These are phyloP conservation scores for Eucalyptus sp. DNA, from an alignment of 345 rosid genomes.

Conservation along the genomic window DNA sequence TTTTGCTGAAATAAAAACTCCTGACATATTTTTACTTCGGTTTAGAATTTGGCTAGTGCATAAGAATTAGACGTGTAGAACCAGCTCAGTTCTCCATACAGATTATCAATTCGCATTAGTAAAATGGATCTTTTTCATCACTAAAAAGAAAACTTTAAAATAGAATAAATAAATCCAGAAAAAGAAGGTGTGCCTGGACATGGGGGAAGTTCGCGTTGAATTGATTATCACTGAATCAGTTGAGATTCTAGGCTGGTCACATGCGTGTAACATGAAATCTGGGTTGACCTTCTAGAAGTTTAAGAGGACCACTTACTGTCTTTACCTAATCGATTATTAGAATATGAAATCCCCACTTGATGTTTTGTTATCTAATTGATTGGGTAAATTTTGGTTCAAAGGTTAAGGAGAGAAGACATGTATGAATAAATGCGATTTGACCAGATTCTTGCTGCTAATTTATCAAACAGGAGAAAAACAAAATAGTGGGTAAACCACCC, in stretches of 20 bases:
- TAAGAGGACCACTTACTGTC: too few species aligned
- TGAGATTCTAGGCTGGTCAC: neutral
- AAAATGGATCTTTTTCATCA: neutral
- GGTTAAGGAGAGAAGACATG: neutral
- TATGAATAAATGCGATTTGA: neutral
- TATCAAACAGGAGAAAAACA: neutral
- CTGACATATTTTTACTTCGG: neutral
- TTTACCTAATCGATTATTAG: too few species aligned
- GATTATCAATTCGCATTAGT: too few species aligned
- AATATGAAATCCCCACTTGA: too few species aligned
- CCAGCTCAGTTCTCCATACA: neutral
- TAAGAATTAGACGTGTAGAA: neutral
- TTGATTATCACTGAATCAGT: too few species aligned
- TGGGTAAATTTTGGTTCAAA: neutral
- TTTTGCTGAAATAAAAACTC: too few species aligned
- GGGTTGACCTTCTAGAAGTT: neutral
- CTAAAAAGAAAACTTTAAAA: neutral
- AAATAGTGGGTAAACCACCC: rapidly evolving
- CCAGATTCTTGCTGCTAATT: neutral
- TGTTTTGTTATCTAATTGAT: neutral
- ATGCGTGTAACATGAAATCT: too few species aligned
- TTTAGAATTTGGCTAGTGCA: neutral
- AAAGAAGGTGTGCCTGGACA: neutral
- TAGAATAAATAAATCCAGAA: neutral
- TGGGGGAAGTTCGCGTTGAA: too few species aligned